Evolutionary conservation across 108 stramenopile genomes (phyloP), one percentile per base, ranked within the genome.

Genomic region (Cyclotella distinguenda): DNA sequence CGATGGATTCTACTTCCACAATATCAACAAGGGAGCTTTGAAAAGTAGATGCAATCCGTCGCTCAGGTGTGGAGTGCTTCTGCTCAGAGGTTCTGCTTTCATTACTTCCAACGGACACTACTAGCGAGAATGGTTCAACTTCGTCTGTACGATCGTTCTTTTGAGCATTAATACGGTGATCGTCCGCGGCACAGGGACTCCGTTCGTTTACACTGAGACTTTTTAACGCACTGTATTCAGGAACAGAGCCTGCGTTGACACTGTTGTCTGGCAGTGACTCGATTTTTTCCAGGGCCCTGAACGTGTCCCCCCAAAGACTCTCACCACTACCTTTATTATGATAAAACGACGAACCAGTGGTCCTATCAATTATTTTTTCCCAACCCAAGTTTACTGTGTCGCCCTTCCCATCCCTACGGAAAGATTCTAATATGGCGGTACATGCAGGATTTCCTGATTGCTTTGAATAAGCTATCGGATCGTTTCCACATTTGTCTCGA

Each of bases 401-500:
- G 3, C 70, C 61, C 15, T 13, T 49, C 10, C 31, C 57, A 53
- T 49, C 35, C 0, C 27, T 23, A 45, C 48, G 28, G 53, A 34
- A 52, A 11, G 66, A 66, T 48, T 66, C 58, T 7, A 78, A 58
- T 5, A 78, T 42, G 15, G 33, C 40, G 2, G 65, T 65, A 61
- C 82, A 82, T 10, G 60, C 71, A 26, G 46, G 22, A 23, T 70
- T 43, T 2, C 66, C 66, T 27, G 62, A 55, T 30, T 79, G 74
- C 28, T 59, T 60, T 13, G 78, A 54, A 54, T 82, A 82, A 18
- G 49, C 31, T 49, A 82, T 65, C 12, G 82, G 58, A 53, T 78
- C 77, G 42, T 68, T 79, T 22, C 82, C 76, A 70, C 58, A 54
- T 21, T 65, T 75, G 46, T 79, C 82, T 6, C 58, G 7, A 16